A percentile compares a stretch with the other conserved stretches of the same genome.
Conservation (phyloP, 2,329 filamentous ascomycete genomes). For the Apiospora aurea region DNA sequence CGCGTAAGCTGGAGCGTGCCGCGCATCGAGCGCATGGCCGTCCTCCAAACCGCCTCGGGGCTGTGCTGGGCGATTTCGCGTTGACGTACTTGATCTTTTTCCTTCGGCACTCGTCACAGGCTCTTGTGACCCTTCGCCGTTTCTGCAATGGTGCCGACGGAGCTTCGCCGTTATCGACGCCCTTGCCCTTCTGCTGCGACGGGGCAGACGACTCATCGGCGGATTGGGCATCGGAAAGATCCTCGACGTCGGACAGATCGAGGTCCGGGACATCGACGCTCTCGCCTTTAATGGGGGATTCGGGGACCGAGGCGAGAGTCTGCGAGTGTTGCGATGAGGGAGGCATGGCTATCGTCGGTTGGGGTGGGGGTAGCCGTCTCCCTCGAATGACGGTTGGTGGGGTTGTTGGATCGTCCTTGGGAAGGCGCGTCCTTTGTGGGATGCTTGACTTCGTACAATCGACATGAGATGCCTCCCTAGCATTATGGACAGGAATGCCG, state of each 20-base stretch:
- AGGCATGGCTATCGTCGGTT: constrained; percentile 9
- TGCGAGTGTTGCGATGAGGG: constrained; percentile 17
- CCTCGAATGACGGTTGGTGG: constrained; percentile 19
- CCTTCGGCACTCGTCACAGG: constrained; percentile 68
- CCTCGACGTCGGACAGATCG: constrained; percentile 51
- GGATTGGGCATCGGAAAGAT: constrained; percentile 39
- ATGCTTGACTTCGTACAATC: constrained; percentile 16
- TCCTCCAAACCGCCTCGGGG: not conserved
- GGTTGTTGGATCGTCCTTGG: constrained; percentile 18
- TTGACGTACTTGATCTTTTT: constrained; percentile 79
- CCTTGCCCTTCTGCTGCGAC: constrained; percentile 32
- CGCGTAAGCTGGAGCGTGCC: not conserved
- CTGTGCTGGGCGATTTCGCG: not conserved
- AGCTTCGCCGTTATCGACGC: constrained; percentile 42
- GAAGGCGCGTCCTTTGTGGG: constrained; percentile 20
- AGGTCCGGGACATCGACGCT: constrained; percentile 44
- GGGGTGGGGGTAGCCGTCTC: constrained; percentile 23
- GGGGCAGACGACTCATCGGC: constrained; percentile 46
- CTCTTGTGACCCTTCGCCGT: constrained; percentile 77
- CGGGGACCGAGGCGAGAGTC: constrained; percentile 19
- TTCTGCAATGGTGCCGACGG: constrained; percentile 73
- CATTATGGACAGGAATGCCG: constrained; percentile 16
- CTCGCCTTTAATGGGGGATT: constrained; percentile 29
- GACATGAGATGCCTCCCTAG: constrained; percentile 14
- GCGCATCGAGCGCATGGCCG: not conserved